Conservation (phyloP, 2,329 filamentous ascomycete genomes). For the Ophiostoma ulmi region DNA sequence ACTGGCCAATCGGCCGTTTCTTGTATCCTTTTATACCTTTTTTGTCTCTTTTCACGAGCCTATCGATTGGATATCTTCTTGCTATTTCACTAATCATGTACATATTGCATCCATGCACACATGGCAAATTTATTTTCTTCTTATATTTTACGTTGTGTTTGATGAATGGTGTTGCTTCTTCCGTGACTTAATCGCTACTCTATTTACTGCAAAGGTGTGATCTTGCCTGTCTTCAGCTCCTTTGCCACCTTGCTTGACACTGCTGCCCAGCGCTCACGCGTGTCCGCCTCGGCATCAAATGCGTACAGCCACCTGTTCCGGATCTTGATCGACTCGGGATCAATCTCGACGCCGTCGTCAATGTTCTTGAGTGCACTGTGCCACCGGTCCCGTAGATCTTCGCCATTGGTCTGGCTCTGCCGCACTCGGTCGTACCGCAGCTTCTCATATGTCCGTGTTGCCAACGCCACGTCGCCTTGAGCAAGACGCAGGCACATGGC, state of each 20-base stretch:
- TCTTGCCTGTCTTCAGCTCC: neutral
- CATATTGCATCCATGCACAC: conserved; percentile 9
- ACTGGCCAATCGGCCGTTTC: neutral
- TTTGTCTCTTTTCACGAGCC: neutral
- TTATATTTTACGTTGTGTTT: neutral
- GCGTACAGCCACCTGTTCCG: conserved; percentile 45
- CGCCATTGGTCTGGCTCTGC: conserved; percentile 41
- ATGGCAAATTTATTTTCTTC: conserved; percentile 5
- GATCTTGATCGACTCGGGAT: conserved; percentile 44
- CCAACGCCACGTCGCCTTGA: conserved; percentile 12
- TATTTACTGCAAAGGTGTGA: neutral
- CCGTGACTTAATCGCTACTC: neutral
- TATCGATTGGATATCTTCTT: neutral
- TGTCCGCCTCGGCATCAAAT: conserved; percentile 44
- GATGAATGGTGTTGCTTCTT: neutral
- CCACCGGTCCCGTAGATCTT: conserved; percentile 42
- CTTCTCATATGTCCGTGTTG: conserved; percentile 42
- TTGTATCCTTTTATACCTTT: neutral
- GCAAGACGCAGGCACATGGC: conserved; percentile 39
- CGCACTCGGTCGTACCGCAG: conserved; percentile 39
- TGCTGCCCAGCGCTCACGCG: conserved; percentile 39
- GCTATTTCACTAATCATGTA: conserved; percentile 7
- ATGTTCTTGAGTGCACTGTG: conserved; percentile 41
- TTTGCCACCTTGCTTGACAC: conserved; percentile 33
- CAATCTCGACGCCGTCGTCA: conserved; percentile 40